A percentile compares a stretch with the other conserved stretches of the same genome.
Evolutionary conservation across 192 early-diverging fungal genomes (phyloP).

Genomic region (Coemansia sp.): DNA sequence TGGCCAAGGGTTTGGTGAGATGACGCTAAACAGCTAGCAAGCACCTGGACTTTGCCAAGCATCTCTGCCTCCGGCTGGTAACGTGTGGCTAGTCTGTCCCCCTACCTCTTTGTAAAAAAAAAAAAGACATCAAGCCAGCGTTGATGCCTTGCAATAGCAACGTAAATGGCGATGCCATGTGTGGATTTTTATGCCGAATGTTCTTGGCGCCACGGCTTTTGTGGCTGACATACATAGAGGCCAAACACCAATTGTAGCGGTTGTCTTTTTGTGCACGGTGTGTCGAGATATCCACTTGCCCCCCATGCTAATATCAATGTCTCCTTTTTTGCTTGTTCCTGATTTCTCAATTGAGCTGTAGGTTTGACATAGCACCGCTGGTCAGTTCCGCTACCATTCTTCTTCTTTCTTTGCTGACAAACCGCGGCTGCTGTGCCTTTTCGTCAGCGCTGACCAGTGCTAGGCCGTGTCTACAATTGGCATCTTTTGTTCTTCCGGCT

Average conservation of each 20-base stretch:
- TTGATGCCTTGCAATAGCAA: neutral
- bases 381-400: neutral
- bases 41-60: neutral
- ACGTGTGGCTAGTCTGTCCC: neutral
- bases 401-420: neutral
- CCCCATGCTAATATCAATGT: neutral
- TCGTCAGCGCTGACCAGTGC: neutral
- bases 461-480: neutral
- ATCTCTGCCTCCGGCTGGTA: neutral
- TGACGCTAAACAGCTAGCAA: neutral
- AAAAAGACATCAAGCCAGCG: neutral
- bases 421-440: neutral
- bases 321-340: neutral
- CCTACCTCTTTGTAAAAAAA: too few species aligned
- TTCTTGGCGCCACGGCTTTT: slow-evolving; percentile 6
- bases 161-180: neutral
- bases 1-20: neutral
- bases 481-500: neutral
- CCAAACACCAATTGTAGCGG: neutral
- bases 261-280: neutral
- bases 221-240: neutral
- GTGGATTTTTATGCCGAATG: neutral
- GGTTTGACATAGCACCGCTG: neutral
- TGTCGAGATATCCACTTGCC: neutral
- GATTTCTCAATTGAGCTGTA: slow-evolving; percentile 1